Evolutionary conservation across 371 early-diverging fungal species (phyloP).

Genomic region (Mucor circinelloides): DNA sequence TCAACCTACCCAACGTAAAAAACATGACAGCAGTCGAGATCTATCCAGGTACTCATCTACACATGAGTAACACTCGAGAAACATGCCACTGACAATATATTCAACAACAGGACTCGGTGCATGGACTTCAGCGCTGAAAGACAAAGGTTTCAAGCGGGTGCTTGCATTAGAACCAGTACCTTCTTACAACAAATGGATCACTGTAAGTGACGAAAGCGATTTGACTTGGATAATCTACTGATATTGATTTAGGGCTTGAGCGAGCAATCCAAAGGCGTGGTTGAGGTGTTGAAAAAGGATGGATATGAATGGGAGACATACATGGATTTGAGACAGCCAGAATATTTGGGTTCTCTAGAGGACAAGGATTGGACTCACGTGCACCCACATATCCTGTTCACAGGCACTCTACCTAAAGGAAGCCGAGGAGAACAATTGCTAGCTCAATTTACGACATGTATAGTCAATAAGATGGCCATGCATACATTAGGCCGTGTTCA

Average conservation of each 20-base stretch:
- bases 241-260: neutral
- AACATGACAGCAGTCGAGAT: conserved; percentile 44
- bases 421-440: conserved; percentile 46
- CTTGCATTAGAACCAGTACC: conserved; percentile 37
- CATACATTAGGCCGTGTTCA: conserved; percentile 49
- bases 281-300: conserved; percentile 36
- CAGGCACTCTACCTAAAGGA: conserved; percentile 48
- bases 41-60: conserved; percentile 51
- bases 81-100: neutral
- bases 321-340: conserved; percentile 29
- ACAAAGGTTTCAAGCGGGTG: conserved; percentile 40
- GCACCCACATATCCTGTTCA: conserved; percentile 43
- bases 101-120: conserved; percentile 37
- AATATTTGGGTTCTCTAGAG: conserved; percentile 32
- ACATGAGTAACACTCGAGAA: too few species aligned
- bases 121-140: conserved; percentile 42
- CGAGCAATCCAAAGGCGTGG: conserved; percentile 14
- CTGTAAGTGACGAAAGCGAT: conserved; percentile 11
- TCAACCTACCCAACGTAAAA: conserved; percentile 21
- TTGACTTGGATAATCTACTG: neutral
- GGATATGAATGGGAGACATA: conserved; percentile 55
- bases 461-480: conserved; percentile 47
- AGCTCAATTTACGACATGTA: conserved; percentile 46
- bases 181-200: conserved; percentile 29
- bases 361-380: conserved; percentile 45